Evolutionary conservation across 176 grass and related monocot species (phyloP).

Genomic region (Aegilops longissima): DNA sequence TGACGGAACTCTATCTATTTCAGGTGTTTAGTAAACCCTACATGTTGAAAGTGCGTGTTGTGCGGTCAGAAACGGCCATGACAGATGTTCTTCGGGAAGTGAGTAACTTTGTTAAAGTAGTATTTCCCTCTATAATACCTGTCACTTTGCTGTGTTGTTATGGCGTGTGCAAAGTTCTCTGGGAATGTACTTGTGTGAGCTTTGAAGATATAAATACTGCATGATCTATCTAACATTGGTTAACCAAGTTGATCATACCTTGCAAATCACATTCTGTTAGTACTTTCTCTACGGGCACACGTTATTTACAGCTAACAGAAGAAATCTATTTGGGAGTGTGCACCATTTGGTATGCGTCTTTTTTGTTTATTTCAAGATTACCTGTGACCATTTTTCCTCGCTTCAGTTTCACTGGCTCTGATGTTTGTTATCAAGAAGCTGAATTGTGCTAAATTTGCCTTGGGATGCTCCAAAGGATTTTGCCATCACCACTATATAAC

Average conservation of each 20-base stretch:
- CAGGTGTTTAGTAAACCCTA: conserved; percentile 74
- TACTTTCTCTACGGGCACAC: background rate
- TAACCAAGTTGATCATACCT: conserved; percentile 10
- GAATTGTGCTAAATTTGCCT: background rate
- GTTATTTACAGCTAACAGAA: background rate
- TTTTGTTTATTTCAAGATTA: background rate
- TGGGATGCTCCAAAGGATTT: background rate
- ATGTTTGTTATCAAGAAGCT: background rate
- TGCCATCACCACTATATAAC: background rate
- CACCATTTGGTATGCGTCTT: background rate
- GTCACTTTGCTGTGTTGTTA: conserved; percentile 4
- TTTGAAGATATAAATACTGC: background rate
- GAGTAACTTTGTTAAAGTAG: conserved; percentile 25
- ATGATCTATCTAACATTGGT: background rate
- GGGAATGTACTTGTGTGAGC: background rate
- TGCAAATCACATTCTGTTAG: background rate
- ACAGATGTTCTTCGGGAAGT: conserved; percentile 91
- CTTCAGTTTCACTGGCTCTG: background rate
- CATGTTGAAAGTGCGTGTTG: conserved; percentile 73
- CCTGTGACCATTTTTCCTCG: background rate
- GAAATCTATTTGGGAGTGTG: background rate
- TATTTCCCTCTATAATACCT: background rate
- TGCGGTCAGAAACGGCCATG: conserved; percentile 83
- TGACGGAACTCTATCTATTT: conserved; percentile 32
- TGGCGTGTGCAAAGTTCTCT: background rate